phyloP scores from a whole-genome alignment of 768 basidiomycete genomes.

The Leccinellum albellum region DNA sequence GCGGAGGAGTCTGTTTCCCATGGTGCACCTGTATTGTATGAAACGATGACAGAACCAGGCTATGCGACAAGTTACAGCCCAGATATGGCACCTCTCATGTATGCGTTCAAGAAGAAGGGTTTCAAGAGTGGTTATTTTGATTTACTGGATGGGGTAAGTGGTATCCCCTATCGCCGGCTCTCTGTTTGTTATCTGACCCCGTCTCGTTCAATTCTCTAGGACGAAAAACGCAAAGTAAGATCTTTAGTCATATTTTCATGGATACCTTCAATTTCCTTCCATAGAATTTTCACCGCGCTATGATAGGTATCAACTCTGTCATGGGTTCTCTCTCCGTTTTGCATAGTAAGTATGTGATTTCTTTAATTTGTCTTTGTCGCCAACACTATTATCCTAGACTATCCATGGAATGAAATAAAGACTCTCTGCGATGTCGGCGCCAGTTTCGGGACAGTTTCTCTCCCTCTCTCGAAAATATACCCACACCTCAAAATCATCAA shows the following conservation, averaged over 20 bases:
- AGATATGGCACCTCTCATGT: constrained; percentile 19
- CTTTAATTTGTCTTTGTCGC: not conserved
- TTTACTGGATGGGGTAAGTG: constrained; percentile 20
- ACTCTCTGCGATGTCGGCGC: constrained; percentile 30
- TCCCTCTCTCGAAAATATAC: constrained; percentile 22
- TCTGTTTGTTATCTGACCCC: not conserved
- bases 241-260: not conserved
- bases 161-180: not conserved
- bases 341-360: constrained; percentile 10
- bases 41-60: constrained; percentile 23
- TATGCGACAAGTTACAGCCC: constrained; percentile 23
- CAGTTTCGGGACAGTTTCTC: constrained; percentile 27
- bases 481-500: constrained; percentile 26
- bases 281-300: constrained; percentile 23
- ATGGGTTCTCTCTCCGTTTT: constrained; percentile 24
- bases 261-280: not conserved
- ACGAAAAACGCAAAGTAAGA: constrained; percentile 13
- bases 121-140: constrained; percentile 20
- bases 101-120: constrained; percentile 17
- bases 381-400: constrained; percentile 9
- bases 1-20: constrained; percentile 9
- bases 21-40: constrained; percentile 19
- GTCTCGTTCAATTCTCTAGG: constrained; percentile 1
- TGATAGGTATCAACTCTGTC: constrained; percentile 17
- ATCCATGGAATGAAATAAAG: constrained; percentile 23